Base-by-base conservation (phyloP, 495 filamentous ascomycete species). In the Penicillium mononematosum region DNA sequence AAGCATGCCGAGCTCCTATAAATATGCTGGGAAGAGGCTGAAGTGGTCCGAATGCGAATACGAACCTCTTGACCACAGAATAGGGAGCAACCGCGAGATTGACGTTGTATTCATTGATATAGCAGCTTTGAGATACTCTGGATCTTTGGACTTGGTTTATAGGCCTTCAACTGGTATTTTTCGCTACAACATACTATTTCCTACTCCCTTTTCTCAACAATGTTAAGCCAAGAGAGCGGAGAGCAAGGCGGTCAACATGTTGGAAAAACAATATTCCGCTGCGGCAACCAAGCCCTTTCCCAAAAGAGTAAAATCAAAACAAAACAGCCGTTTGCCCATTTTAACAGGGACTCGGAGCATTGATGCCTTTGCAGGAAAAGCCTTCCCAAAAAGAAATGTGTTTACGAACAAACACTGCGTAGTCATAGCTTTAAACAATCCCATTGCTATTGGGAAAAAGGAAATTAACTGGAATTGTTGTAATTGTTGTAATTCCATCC, bases 301-400 rank as follows among this genome's bases (percentile, higher is more conserved):
- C 20, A 38, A 67, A 68, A 50, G 1, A 59, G 72, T 17, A 66
- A 72, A 71, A 71, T 34, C 63, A 71, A 66, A 75, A 75, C 70
- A 75, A 75, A 71, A 60, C 19, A 45, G 34, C 4, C 34, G 41
- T 45, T 44, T 24, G 39, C 29, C 29, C 11, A 10, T 22, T 22
- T 44, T 10, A 4, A 31, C 22, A 17, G 9, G 5, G 9, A 43
- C 39, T 51, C 22, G 12, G 17, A 53, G 39, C 50, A 53, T 17
- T 43, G 38, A 52, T 52, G 36, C 25, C 7, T 52, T 29, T 27
- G 49, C 22, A 41, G 7, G 45, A 52, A 14, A 12, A 6, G 45
- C 27, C 22, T 24, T 24, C 22, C 22, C 3, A 24, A 24, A 24
- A 2, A 24, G 22, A 24, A 24, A 24, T 24, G 22, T 24, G 22